A percentile compares a stretch with the other conserved stretches of the same genome.
Conservation (phyloP, 2,329 filamentous ascomycete genomes). For the Tolypocladium ophioglossoides region DNA sequence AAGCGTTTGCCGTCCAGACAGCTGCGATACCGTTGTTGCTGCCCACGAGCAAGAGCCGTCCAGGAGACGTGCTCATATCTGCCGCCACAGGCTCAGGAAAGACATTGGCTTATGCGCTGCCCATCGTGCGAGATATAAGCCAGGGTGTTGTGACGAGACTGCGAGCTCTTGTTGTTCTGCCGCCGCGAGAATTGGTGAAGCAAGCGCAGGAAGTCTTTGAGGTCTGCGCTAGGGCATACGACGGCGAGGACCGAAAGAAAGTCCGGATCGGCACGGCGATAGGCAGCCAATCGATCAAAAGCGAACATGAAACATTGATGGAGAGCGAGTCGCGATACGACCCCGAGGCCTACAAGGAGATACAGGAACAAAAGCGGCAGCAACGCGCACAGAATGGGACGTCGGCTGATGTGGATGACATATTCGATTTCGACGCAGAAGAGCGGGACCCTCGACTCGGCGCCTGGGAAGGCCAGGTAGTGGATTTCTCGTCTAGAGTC, state of each 20-base stretch:
- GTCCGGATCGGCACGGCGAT: slow-evolving; percentile 74
- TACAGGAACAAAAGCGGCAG: slow-evolving; percentile 12
- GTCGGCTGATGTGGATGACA: slow-evolving; percentile 7
- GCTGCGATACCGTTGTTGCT: slow-evolving; percentile 66
- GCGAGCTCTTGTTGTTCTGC: slow-evolving; percentile 74
- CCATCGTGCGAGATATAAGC: slow-evolving; percentile 69
- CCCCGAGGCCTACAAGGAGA: slow-evolving; percentile 37
- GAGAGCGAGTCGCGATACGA: slow-evolving; percentile 49
- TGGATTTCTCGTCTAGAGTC: slow-evolving; percentile 58
- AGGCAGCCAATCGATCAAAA: slow-evolving; percentile 65
- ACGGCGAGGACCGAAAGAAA: slow-evolving; percentile 46
- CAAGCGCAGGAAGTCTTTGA: slow-evolving; percentile 76
- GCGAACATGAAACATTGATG: slow-evolving; percentile 42
- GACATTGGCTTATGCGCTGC: slow-evolving; percentile 82
- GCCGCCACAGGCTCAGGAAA: slow-evolving; percentile 95
- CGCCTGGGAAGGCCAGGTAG: slow-evolving; percentile 39
- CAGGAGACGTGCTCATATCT: slow-evolving; percentile 78
- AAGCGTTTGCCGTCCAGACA: slow-evolving; percentile 34
- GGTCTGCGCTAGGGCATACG: slow-evolving; percentile 54
- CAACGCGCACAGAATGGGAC: slow-evolving; percentile 3
- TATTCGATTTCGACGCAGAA: slow-evolving; percentile 10
- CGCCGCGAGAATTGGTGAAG: slow-evolving; percentile 79
- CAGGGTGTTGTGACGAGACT: slow-evolving; percentile 54
- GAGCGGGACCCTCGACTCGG: slow-evolving; percentile 20
- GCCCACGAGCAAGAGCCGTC: slow-evolving; percentile 46